Percentiles rank a stretch among this genome's conserved stretches.
These are phyloP conservation scores for Kwoniella sp. DNA, from an alignment of 768 basidiomycete species.

Conservation along the genomic window DNA sequence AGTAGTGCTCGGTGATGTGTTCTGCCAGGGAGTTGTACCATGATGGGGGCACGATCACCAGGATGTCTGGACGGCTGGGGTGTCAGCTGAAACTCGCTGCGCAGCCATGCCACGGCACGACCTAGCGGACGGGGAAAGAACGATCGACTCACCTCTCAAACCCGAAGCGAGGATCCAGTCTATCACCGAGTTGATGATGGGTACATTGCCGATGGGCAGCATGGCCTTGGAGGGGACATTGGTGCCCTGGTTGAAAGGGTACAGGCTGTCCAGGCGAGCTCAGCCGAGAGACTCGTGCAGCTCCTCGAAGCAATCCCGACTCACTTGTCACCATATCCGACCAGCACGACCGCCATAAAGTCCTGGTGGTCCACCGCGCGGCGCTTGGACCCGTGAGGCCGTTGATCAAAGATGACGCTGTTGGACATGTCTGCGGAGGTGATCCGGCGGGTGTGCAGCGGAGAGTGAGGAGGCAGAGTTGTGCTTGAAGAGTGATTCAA, in stretches of 20 bases:
- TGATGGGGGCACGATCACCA: constrained; percentile 69
- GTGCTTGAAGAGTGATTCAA: no score
- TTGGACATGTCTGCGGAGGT: constrained; percentile 1
- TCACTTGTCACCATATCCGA: constrained; percentile 89
- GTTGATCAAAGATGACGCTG: constrained; percentile 16
- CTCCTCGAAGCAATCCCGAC: constrained; percentile 32
- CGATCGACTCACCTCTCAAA: constrained; percentile 67
- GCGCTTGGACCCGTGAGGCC: constrained; percentile 11
- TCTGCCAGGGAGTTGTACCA: constrained; percentile 65
- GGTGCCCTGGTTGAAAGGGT: constrained; percentile 60
- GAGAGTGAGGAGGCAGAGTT: no score
- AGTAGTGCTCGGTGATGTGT: constrained; percentile 73
- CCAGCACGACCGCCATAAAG: constrained; percentile 81
- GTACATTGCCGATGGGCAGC: constrained; percentile 78
- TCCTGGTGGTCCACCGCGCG: constrained; percentile 53
- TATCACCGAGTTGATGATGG: constrained; percentile 76
- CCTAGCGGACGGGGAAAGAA: no score
- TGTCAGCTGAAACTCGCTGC: constrained; percentile 5
- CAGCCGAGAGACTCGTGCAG: not conserved
- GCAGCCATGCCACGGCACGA: no score
- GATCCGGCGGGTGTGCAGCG: no score
- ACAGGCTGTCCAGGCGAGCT: constrained; percentile 26
- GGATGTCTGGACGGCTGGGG: constrained; percentile 60
- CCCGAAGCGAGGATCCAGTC: constrained; percentile 84
- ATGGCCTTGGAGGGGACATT: constrained; percentile 67